Conservation (phyloP, 768 basidiomycete genomes). For the Naganishia kalamii region DNA sequence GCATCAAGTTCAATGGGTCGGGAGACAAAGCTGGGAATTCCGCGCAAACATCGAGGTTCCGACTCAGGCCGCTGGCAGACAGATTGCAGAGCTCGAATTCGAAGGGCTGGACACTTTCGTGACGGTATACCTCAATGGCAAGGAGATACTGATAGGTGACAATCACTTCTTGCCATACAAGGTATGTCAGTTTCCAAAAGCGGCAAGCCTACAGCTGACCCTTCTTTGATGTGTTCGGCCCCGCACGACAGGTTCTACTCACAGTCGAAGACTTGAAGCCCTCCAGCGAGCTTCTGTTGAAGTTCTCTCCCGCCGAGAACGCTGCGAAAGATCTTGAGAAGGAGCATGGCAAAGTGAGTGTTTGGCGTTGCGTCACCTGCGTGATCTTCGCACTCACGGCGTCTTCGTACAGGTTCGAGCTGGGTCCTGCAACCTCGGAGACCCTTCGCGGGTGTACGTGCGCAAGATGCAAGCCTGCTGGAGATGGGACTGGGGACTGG, state of each 20-base stretch:
- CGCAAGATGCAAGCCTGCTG: constrained; percentile 90
- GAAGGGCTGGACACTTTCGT: constrained; percentile 84
- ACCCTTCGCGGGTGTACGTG: constrained; percentile 80
- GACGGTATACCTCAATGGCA: neutral
- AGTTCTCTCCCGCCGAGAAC: constrained; percentile 68
- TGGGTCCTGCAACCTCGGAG: constrained; percentile 51
- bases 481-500: constrained; percentile 55
- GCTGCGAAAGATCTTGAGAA: constrained; percentile 71
- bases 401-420: neutral
- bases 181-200: constrained; percentile 51
- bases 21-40: constrained; percentile 10
- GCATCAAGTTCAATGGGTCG: constrained; percentile 54
- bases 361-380: neutral
- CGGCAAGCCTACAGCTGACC: constrained; percentile 47
- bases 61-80: neutral
- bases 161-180: constrained; percentile 17
- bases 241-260: neutral
- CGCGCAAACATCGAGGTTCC: neutral
- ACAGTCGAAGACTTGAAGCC: constrained; percentile 52
- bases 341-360: constrained; percentile 34
- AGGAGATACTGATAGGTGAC: constrained; percentile 3
- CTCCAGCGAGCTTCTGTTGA: constrained; percentile 51
- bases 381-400: neutral
- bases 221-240: neutral
- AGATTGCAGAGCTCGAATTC: constrained; percentile 65